These are phyloP conservation scores for Plasmodium gonderi DNA, from an alignment of 169 alveolate genomes.

Conservation along the genomic window DNA sequence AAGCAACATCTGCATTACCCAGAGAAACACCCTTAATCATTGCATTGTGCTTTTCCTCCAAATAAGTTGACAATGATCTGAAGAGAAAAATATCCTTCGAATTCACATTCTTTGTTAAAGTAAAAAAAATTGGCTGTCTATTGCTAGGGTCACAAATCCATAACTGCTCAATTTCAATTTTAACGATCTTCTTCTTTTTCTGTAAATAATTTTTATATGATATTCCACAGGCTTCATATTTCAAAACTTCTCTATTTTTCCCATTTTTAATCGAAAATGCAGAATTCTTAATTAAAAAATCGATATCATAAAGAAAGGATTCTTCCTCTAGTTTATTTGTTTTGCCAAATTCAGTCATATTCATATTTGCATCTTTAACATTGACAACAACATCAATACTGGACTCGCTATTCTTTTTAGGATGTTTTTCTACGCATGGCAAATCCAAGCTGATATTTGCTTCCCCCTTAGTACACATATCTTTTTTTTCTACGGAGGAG, in stretches of 20 bases:
- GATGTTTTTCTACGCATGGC: background rate
- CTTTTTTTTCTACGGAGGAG: constrained; percentile 22
- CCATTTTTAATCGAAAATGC: constrained; percentile 68
- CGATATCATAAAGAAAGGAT: constrained; percentile 66
- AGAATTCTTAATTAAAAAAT: constrained; percentile 69
- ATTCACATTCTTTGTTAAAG: constrained; percentile 50
- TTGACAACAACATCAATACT: background rate
- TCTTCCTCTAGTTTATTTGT: constrained; percentile 31
- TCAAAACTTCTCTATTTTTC: constrained; percentile 38
- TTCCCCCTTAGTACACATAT: constrained; percentile 4
- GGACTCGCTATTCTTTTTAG: background rate
- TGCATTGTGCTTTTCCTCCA: constrained; percentile 43
- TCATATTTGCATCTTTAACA: background rate
- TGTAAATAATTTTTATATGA: constrained; percentile 68
- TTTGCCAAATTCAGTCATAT: background rate
- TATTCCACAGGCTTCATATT: constrained; percentile 76
- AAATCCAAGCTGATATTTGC: background rate
- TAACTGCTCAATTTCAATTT: constrained; percentile 74
- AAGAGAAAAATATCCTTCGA: constrained; percentile 68
- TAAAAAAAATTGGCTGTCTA: constrained; percentile 74
- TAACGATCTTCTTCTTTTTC: constrained; percentile 52
- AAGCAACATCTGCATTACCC: background rate
- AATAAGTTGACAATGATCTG: constrained; percentile 45
- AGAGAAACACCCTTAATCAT: background rate
- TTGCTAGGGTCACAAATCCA: constrained; percentile 77